A percentile compares a stretch with the other conserved stretches of the same genome.
Evolutionary conservation across 2,329 filamentous ascomycete genomes (phyloP).

Genomic region (Aspergillus pseudoviridinutans): DNA sequence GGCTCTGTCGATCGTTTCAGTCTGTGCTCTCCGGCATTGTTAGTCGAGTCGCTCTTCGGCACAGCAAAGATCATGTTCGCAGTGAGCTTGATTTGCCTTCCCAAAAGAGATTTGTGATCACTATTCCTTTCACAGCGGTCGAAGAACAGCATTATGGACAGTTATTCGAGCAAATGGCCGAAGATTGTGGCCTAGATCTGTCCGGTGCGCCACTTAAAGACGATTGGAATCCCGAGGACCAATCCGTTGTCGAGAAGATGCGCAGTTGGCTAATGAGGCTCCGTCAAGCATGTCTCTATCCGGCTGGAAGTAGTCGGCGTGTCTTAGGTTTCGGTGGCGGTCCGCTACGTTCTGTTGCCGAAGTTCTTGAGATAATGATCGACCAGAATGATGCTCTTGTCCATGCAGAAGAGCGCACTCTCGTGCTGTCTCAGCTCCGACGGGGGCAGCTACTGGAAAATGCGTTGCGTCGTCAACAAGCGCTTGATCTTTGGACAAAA

Average conservation of each 20-base stretch:
- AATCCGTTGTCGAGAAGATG: conserved; percentile 64
- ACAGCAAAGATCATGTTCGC: conserved; percentile 78
- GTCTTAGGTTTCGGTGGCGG: conserved; percentile 60
- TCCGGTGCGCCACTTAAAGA: conserved; percentile 59
- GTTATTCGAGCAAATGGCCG: conserved; percentile 71
- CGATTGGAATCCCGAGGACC: conserved; percentile 63
- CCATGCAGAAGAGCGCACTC: conserved; percentile 63
- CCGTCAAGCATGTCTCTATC: conserved; percentile 79
- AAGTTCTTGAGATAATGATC: conserved; percentile 89
- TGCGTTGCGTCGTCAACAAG: conserved; percentile 61
- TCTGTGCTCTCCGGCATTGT: conserved; percentile 67
- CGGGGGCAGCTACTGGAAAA: conserved; percentile 78
- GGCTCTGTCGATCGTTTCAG: conserved; percentile 59
- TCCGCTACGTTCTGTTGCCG: conserved; percentile 73
- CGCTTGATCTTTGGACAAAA: conserved; percentile 65
- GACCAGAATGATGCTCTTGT: conserved; percentile 71
- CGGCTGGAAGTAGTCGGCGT: conserved; percentile 63
- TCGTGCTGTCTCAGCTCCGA: conserved; percentile 61
- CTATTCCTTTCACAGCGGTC: conserved; percentile 81
- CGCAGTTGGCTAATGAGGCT: conserved; percentile 71
- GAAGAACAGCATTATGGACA: conserved; percentile 86
- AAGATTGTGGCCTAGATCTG: conserved; percentile 61
- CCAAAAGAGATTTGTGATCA: conserved; percentile 83
- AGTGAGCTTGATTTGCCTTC: conserved; percentile 74
- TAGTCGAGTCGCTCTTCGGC: conserved; percentile 68